Conservation (phyloP, 2,329 filamentous ascomycete genomes). For the Apiospora hydei region DNA sequence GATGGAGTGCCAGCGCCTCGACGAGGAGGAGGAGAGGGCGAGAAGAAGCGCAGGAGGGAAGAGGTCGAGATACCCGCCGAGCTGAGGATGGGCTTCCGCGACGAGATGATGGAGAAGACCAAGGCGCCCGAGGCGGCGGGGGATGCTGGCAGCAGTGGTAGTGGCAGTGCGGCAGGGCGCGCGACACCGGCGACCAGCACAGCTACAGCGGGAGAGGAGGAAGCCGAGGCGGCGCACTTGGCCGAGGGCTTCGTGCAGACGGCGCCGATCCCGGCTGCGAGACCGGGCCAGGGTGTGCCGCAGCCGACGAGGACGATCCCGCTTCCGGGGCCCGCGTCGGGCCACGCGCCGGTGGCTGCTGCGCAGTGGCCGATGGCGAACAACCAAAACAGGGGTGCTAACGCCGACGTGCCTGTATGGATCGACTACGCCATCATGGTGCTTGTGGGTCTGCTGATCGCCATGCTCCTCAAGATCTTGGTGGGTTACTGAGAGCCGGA, state of each 20-base stretch:
- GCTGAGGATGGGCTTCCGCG: constrained; percentile 73
- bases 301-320: constrained; percentile 40
- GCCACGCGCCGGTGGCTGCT: constrained; percentile 32
- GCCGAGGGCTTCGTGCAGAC: constrained; percentile 67
- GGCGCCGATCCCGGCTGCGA: constrained; percentile 39
- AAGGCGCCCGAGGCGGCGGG: constrained; percentile 28
- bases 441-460: constrained; percentile 71
- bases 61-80: constrained; percentile 62
- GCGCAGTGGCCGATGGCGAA: constrained; percentile 33
- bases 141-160: constrained; percentile 12
- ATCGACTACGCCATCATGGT: constrained; percentile 82
- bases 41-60: constrained; percentile 28
- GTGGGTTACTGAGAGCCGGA: constrained; percentile 38
- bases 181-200: not conserved
- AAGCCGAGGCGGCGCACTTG: constrained; percentile 43
- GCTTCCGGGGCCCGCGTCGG: constrained; percentile 35
- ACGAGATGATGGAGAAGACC: constrained; percentile 64
- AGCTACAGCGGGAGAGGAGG: constrained; percentile 8
- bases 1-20: constrained; percentile 46
- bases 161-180: constrained; percentile 27
- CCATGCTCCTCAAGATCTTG: constrained; percentile 70
- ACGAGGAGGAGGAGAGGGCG: constrained; percentile 44
- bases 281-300: constrained; percentile 37
- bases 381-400: constrained; percentile 34
- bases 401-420: constrained; percentile 72